These are phyloP conservation scores for Trametopsis cervina DNA, from an alignment of 768 basidiomycete species.

Conservation along the genomic window DNA sequence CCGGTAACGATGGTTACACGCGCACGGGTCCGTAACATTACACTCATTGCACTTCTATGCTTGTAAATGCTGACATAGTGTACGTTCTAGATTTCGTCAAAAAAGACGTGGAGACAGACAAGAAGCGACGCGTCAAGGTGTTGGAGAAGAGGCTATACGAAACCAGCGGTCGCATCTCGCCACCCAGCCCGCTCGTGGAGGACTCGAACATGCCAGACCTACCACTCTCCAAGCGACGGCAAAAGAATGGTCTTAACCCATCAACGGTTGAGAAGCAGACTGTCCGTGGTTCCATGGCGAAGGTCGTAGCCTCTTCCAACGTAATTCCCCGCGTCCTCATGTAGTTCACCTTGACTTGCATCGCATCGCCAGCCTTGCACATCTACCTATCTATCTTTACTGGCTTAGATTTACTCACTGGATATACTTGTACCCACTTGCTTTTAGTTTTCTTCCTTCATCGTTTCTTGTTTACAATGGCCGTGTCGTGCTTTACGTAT, in stretches of 20 bases:
- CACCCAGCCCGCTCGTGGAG: conserved; percentile 6
- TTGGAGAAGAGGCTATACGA: background rate
- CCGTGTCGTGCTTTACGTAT: no score
- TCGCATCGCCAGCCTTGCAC: no score
- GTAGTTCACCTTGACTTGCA: no score
- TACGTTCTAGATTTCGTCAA: conserved; percentile 2
- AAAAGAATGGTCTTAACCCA: conserved; percentile 29
- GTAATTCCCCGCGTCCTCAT: background rate
- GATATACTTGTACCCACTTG: no score
- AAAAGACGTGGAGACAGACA: conserved; percentile 4
- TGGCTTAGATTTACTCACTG: no score
- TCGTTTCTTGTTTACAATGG: no score
- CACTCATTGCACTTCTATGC: no score
- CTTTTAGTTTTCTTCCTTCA: no score
- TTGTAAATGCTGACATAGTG: no score
- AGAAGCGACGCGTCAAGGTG: background rate
- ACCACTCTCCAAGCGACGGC: conserved; percentile 34
- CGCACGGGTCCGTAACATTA: conserved; percentile 49
- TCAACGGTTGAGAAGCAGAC: conserved; percentile 39
- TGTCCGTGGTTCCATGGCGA: conserved; percentile 49
- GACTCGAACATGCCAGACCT: conserved; percentile 32
- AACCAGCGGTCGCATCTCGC: conserved; percentile 16
- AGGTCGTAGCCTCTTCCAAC: conserved; percentile 29
- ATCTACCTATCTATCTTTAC: no score
- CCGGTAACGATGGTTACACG: conserved; percentile 48